Conservation (phyloP, 176 grass and related monocot species). For the Ensete glaucum region DNA sequence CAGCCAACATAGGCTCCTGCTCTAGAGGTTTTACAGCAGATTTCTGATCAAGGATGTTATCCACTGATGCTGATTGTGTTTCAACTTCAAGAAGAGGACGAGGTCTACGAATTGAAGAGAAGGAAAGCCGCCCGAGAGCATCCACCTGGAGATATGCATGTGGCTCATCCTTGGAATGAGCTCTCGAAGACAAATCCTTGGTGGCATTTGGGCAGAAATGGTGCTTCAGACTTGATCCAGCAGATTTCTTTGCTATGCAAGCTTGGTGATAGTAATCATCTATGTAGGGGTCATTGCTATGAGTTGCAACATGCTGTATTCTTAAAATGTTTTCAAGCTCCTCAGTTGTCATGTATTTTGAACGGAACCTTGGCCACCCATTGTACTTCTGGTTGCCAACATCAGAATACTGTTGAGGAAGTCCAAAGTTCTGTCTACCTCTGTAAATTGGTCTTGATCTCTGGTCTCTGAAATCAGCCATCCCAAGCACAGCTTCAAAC, state of each 20-base stretch:
- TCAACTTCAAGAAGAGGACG: conserved; percentile 83
- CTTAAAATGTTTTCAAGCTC: conserved; percentile 71
- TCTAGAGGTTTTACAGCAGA: conserved; percentile 53
- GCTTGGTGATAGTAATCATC: conserved; percentile 93
- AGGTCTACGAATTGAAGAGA: conserved; percentile 74
- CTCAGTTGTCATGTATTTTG: conserved; percentile 57
- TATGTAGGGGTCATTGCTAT: conserved; percentile 61
- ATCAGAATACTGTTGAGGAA: conserved; percentile 36
- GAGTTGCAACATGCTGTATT: conserved; percentile 65
- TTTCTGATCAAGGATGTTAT: conserved; percentile 38
- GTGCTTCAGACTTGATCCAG: conserved; percentile 48
- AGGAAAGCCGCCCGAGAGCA: conserved; percentile 76
- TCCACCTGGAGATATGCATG: conserved; percentile 82
- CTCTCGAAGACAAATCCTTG: conserved; percentile 40
- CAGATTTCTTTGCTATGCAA: conserved; percentile 57
- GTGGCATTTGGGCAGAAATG: conserved; percentile 67
- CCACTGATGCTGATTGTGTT: conserved; percentile 25
- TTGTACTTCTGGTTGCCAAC: conserved; percentile 34
- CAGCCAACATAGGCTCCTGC: conserved; percentile 73
- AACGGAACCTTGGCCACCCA: conserved; percentile 41
- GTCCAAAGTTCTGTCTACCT: conserved; percentile 28
- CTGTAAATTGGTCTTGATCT: conserved; percentile 38
- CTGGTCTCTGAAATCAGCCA: conserved; percentile 48
- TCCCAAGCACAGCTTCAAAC: conserved; percentile 32
- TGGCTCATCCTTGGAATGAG: conserved; percentile 52